These are phyloP conservation scores for Botryotinia calthae DNA, from an alignment of 2,329 filamentous ascomycete species.

Conservation along the genomic window DNA sequence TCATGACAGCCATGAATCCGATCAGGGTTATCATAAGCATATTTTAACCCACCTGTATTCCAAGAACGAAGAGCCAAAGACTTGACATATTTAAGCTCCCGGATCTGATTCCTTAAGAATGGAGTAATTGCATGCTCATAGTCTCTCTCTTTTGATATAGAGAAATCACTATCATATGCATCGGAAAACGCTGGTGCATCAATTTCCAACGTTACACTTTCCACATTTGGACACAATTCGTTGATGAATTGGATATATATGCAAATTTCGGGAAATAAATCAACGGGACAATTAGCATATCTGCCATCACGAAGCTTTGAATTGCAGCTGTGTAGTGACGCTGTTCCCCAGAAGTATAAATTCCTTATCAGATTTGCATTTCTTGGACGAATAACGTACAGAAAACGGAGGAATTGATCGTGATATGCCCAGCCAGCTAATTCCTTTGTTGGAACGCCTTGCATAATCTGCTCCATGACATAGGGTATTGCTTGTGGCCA, in stretches of 20 bases:
- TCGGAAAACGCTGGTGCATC: background rate
- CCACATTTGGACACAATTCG: background rate
- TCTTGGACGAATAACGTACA: conserved; percentile 21
- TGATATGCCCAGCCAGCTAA: conserved; percentile 22
- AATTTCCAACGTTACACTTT: background rate
- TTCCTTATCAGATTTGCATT: conserved; percentile 19
- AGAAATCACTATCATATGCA: background rate
- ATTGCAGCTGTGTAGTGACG: background rate
- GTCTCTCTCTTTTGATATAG: background rate
- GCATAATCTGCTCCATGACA: background rate
- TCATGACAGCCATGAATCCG: background rate
- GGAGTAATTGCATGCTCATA: background rate
- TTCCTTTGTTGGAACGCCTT: background rate
- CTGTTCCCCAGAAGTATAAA: background rate
- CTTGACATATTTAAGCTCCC: background rate
- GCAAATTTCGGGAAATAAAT: background rate
- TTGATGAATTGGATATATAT: conserved; percentile 1
- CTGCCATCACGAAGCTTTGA: background rate
- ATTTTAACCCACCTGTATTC: background rate
- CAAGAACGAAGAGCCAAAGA: background rate
- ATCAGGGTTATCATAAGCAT: background rate
- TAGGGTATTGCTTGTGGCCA: background rate
- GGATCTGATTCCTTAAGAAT: background rate
- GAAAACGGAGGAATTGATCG: conserved; percentile 24
- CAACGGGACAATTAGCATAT: background rate